phyloP scores from a whole-genome alignment of 345 rosid genomes.

The Rhodamnia argentea region DNA sequence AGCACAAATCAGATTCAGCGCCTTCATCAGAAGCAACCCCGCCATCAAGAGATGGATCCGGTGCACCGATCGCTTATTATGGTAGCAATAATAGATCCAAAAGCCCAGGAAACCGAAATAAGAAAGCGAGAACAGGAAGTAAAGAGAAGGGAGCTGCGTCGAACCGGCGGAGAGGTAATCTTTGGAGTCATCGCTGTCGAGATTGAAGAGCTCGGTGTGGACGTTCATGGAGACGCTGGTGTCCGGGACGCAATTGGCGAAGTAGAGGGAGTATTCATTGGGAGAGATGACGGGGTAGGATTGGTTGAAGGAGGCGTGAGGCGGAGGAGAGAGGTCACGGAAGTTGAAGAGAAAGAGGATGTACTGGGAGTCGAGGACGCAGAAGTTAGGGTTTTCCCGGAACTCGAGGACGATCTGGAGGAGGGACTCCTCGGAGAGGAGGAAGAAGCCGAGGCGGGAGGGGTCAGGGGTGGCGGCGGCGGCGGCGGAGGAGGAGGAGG shows the following conservation, averaged over 20 bases:
- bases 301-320: conserved; percentile 43
- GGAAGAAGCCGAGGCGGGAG: conserved; percentile 86
- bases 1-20: conserved; percentile 79
- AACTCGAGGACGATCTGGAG: conserved; percentile 75
- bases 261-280: conserved; percentile 79
- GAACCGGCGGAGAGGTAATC: conserved; percentile 77
- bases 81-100: conserved; percentile 55
- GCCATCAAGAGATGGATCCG: conserved; percentile 88
- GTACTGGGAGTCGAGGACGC: conserved; percentile 78
- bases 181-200: conserved; percentile 42
- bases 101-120: conserved; percentile 47
- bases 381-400: conserved; percentile 66
- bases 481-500: conserved; percentile 18
- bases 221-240: conserved; percentile 79
- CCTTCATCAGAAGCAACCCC: conserved; percentile 67
- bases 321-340: conserved; percentile 80
- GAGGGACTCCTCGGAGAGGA: conserved; percentile 82
- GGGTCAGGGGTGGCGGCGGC: conserved; percentile 37
- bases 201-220: conserved; percentile 59
- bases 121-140: conserved; percentile 36
- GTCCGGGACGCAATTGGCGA: conserved; percentile 82
- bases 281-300: conserved; percentile 63
- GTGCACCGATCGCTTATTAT: conserved; percentile 44
- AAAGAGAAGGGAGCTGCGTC: conserved; percentile 67
- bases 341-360: conserved; percentile 54